Base-by-base conservation (phyloP, 225 moss, liverwort and hornwort species). In the Marchantia paleacea region DNA sequence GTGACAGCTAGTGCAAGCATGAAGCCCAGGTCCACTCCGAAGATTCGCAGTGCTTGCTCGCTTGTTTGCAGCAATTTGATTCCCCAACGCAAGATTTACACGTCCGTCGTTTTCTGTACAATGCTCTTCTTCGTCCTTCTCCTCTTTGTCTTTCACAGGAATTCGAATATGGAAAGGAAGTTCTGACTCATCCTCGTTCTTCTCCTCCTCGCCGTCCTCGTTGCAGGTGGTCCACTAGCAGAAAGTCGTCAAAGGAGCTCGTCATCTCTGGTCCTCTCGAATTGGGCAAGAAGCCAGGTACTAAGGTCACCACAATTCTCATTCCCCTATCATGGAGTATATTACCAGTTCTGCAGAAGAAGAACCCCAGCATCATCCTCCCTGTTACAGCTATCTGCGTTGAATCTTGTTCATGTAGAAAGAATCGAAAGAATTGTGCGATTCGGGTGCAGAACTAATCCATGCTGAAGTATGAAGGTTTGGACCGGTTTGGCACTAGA, bases 201-300 rank as follows among this genome's bases (percentile, higher is more conserved):
- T n/a, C n/a, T n/a, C n/a, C n/a, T n/a, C n/a, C n/a, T n/a, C n/a
- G n/a, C n/a, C n/a, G n/a, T n/a, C 60, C 50, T 24, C 39, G 29
- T 55, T 75, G 15, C 51, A 78, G 78, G 65, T 78, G 78, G 78
- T 47, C 64, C 19, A 18, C 78, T 1, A 60, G 66, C 65, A 64
- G 50, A 16, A 48, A 64, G 64, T 48, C 78, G 49, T 78, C 78
- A 0, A 78, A 66, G 64, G 78, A 78, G 9, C 49, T 78, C 51
- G 24, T 65, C 48, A 66, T 78, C 2, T 60, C 76, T 31, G 60
- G 76, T 15, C 76, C 76, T 6, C 78, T 58, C 8, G 78, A 78
- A 51, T 64, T 78, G 63, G 78, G 49, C 39, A 47, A 66, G 65
- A 24, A 25, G 57, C 15, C 54, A 76, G 76, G 76, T 76, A 58